Evolutionary conservation across 2,329 filamentous ascomycete species (phyloP), one percentile per base, ranked within the genome.

Genomic region (Arthrobotrys pseudoclavata): DNA sequence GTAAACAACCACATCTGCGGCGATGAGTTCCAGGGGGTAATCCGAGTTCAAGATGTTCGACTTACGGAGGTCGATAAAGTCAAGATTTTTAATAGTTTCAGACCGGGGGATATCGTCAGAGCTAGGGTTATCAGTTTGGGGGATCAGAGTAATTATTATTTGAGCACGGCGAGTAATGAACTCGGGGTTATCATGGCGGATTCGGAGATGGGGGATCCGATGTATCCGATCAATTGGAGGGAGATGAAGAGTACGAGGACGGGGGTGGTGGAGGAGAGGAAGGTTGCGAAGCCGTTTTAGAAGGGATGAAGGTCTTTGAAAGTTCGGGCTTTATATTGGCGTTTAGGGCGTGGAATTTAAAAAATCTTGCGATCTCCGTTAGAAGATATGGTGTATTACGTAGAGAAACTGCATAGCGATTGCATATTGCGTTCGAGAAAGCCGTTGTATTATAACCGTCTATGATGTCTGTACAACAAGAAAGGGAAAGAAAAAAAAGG

Each of bases 21-120:
- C 80, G 91, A 93, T 62, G 91, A 94, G 80, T 96, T 94, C 88
- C 91, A 93, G 84, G 94, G 92, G 3, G 86, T 96, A 79, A 94
- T 97, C 76, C 88, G 94, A 18, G 89, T 91, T 79, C 95, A 98
- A 85, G 96, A 99, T 83, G 93, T 99, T 37, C 88, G 96, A 69
- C 93, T 94, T 2, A 97, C 96, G 18, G 96, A 99, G 85, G 97
- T 97, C 85, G 96, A 98, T 83, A 92, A 93, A 81, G 93, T 97
- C 50, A 93, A 92, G 83, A 92, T 98, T 79, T 91, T 93, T 80
- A 94, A 97, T 83, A 92, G 91, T 82, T 98, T 98, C 83, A 88
- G 94, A 80, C 94, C 96, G 0, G 96, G 96, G 0, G 96, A 99
- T 85, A 90, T 98, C 80, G 92, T 99, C 63, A 86, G 93, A 62